Evolutionary conservation across 768 basidiomycete genomes (phyloP).

Genomic region (Russula emetica): DNA sequence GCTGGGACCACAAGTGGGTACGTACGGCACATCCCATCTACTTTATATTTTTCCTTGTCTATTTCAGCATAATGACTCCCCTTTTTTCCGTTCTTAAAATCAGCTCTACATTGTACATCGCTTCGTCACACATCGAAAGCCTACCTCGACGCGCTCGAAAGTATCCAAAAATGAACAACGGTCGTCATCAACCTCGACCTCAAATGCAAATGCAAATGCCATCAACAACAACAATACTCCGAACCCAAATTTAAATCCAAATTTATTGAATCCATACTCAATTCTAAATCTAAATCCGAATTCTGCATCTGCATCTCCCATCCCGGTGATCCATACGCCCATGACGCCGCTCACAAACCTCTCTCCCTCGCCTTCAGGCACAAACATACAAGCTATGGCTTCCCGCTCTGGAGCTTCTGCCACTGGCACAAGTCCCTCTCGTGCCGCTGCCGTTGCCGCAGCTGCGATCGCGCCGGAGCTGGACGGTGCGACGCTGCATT

Average conservation of each 20-base stretch:
- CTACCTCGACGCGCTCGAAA: slow-evolving; percentile 29
- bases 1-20: slow-evolving; percentile 75
- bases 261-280: background rate
- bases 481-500: slow-evolving; percentile 58
- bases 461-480: slow-evolving; percentile 36
- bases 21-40: slow-evolving; percentile 37
- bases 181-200: slow-evolving; percentile 31
- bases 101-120: slow-evolving; percentile 54
- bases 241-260: too few relatives aligned
- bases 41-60: too few relatives aligned
- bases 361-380: slow-evolving; percentile 18
- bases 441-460: background rate
- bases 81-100: background rate
- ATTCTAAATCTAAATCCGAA: background rate
- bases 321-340: slow-evolving; percentile 15
- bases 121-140: slow-evolving; percentile 53
- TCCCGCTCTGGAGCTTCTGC: background rate
- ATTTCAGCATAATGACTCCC: background rate
- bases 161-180: slow-evolving; percentile 20
- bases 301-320: background rate
- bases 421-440: background rate
- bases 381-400: background rate
- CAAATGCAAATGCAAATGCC: too few relatives aligned
- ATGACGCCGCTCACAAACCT: slow-evolving; percentile 7
- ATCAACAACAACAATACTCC: too few relatives aligned